These are phyloP conservation scores for Aphanomyces stellatus DNA, from an alignment of 352 stramenopile genomes.

Conservation along the genomic window DNA sequence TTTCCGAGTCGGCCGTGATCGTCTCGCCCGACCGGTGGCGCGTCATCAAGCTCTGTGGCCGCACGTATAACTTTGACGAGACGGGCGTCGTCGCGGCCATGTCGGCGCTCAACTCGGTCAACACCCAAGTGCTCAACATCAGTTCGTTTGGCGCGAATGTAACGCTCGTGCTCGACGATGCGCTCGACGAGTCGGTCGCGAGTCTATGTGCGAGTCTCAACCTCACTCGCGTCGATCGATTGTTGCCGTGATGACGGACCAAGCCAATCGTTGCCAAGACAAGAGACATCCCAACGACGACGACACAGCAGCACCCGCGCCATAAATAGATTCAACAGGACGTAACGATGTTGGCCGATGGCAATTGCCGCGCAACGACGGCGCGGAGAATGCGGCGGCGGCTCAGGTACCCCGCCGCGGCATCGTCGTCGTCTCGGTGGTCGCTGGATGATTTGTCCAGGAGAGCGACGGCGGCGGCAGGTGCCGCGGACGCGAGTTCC, in stretches of 20 bases:
- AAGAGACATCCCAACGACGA: too few species aligned
- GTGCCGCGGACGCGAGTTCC: not conserved
- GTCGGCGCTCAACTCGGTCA: conserved; percentile 57
- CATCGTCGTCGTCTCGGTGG: too few species aligned
- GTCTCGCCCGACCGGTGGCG: conserved; percentile 79
- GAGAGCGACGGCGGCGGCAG: not conserved
- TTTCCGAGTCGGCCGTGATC: conserved; percentile 63
- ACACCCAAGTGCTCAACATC: conserved; percentile 80
- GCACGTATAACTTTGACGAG: conserved; percentile 77
- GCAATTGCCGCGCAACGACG: too few species aligned
- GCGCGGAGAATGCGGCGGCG: too few species aligned
- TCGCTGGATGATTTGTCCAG: not conserved
- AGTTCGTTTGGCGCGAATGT: conserved; percentile 81
- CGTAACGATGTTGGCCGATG: too few species aligned
- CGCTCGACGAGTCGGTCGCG: conserved; percentile 58
- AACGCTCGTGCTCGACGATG: conserved; percentile 71
- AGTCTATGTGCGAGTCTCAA: conserved; percentile 54
- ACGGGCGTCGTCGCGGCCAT: conserved; percentile 80
- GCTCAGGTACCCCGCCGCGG: too few species aligned
- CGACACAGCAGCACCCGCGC: too few species aligned
- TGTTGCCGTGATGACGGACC: too few species aligned
- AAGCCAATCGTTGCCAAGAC: too few species aligned
- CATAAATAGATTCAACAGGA: too few species aligned
- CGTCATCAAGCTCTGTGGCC: conserved; percentile 75
- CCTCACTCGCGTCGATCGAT: conserved; percentile 62